Percentiles rank a stretch among this genome's conserved stretches.
Evolutionary conservation across 768 basidiomycete genomes (phyloP).

Genomic region (Leccinum sublutescens): DNA sequence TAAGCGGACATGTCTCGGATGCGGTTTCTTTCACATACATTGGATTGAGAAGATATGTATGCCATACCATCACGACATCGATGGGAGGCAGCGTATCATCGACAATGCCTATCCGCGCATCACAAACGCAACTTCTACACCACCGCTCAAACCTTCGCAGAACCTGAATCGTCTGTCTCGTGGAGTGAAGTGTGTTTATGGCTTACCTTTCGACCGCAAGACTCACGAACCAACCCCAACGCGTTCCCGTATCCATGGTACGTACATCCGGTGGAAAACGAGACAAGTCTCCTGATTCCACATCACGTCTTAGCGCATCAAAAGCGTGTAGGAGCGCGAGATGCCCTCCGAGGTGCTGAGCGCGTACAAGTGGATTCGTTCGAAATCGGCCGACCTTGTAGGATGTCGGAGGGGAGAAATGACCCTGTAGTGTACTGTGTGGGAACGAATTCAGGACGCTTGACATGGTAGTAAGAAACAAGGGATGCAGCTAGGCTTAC

Average conservation of each 20-base stretch:
- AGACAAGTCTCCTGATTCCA: constrained; percentile 16
- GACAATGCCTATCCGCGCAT: neutral
- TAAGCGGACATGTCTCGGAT: neutral
- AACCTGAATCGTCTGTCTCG: too few relatives aligned
- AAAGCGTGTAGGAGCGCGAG: constrained; percentile 29
- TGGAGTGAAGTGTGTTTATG: neutral
- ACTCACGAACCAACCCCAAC: constrained; percentile 38
- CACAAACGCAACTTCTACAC: constrained; percentile 15
- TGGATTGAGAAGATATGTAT: constrained; percentile 37
- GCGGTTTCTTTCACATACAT: constrained; percentile 13
- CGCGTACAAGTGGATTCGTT: constrained; percentile 13
- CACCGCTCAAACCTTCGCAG: constrained; percentile 34
- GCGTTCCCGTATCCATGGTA: constrained; percentile 16
- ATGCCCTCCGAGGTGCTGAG: constrained; percentile 27
- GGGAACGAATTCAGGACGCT: neutral
- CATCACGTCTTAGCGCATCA: constrained; percentile 15
- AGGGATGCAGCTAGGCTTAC: neutral
- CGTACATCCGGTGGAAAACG: constrained; percentile 11
- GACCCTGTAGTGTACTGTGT: neutral
- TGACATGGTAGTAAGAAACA: neutral
- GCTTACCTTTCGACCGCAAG: constrained; percentile 35
- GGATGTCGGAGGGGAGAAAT: neutral
- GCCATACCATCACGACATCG: constrained; percentile 39
- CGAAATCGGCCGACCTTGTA: neutral
- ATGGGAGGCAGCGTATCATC: constrained; percentile 28